These are phyloP conservation scores for Conidiobolus incongruus DNA, from an alignment of 371 early-diverging fungal genomes.

Conservation along the genomic window DNA sequence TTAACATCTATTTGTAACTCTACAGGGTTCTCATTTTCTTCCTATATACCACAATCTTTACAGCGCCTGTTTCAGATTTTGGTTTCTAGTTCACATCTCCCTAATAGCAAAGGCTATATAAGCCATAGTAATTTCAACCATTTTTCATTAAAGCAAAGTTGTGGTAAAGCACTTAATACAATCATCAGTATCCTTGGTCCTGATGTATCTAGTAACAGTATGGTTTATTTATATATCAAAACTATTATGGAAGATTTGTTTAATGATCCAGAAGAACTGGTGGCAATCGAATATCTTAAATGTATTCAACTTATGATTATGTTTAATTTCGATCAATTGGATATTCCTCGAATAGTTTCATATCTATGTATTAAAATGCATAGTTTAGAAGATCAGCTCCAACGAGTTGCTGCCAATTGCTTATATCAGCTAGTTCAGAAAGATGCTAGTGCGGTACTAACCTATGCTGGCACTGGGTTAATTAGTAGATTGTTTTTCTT, in stretches of 20 bases:
- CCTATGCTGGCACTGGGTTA: slow-evolving; percentile 31
- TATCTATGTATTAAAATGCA: slow-evolving; percentile 34
- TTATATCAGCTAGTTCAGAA: slow-evolving; percentile 66
- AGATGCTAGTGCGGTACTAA: slow-evolving; percentile 48
- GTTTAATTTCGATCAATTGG: slow-evolving; percentile 59
- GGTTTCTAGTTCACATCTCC: slow-evolving; percentile 70
- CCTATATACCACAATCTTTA: slow-evolving; percentile 68
- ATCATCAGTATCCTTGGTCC: slow-evolving; percentile 81
- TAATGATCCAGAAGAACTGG: slow-evolving; percentile 50
- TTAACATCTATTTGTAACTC: slow-evolving; percentile 69
- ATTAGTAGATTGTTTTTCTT: slow-evolving; percentile 67
- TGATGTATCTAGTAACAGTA: slow-evolving; percentile 49
- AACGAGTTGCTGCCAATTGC: slow-evolving; percentile 62
- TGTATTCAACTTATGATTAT: slow-evolving; percentile 75
- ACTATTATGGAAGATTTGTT: slow-evolving; percentile 53
- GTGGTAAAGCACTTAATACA: slow-evolving; percentile 74
- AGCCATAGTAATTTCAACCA: slow-evolving; percentile 24
- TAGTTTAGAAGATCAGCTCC: slow-evolving; percentile 37
- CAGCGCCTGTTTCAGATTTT: slow-evolving; percentile 62
- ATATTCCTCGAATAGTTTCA: slow-evolving; percentile 39
- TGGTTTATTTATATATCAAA: slow-evolving; percentile 50
- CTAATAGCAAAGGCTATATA: slow-evolving; percentile 31
- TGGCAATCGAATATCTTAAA: slow-evolving; percentile 66
- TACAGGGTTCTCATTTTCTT: slow-evolving; percentile 76
- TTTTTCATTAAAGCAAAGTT: slow-evolving; percentile 32